Evolutionary conservation across 1,284 basidiomycete species (phyloP).

Genomic region (Anthracocystis walkeri): DNA sequence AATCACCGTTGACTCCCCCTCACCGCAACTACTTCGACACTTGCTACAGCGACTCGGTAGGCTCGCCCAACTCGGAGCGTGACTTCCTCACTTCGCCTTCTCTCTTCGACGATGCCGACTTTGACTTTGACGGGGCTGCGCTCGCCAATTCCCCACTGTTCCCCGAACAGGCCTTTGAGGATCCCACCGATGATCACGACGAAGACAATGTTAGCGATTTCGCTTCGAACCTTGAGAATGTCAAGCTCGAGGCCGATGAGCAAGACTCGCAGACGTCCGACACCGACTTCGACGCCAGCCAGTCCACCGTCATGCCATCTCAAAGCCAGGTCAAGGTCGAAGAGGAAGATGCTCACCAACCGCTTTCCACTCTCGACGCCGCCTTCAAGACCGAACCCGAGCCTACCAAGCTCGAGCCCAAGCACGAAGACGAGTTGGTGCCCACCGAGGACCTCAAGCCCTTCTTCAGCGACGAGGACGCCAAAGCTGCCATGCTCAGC

Average conservation of each 20-base stretch:
- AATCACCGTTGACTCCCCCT: slow-evolving; percentile 32
- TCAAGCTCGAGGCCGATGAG: slow-evolving; percentile 41
- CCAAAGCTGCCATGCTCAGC: slow-evolving; percentile 27
- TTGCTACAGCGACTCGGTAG: slow-evolving; percentile 43
- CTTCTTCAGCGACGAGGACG: slow-evolving; percentile 34
- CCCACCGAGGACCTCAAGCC: slow-evolving; percentile 31
- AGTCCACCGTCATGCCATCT: slow-evolving; percentile 37
- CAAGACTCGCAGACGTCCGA: slow-evolving; percentile 31
- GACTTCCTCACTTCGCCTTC: slow-evolving; percentile 52
- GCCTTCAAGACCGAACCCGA: slow-evolving; percentile 35
- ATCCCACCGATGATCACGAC: slow-evolving; percentile 7
- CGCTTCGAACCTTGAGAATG: slow-evolving; percentile 34
- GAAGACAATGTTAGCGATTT: slow-evolving; percentile 22
- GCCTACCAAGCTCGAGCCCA: slow-evolving; percentile 19
- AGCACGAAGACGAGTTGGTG: slow-evolving; percentile 26
- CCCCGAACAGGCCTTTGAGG: slow-evolving; percentile 32
- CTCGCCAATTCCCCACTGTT: slow-evolving; percentile 41
- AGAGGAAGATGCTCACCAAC: slow-evolving; percentile 23
- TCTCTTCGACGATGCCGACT: slow-evolving; percentile 46
- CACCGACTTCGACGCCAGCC: slow-evolving; percentile 25
- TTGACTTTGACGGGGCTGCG: slow-evolving; percentile 40
- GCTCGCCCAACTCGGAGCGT: slow-evolving; percentile 48
- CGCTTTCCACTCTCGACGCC: slow-evolving; percentile 26
- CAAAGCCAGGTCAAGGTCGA: slow-evolving; percentile 39
- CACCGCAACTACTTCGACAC: slow-evolving; percentile 42